Evolutionary conservation across 1,139 yeast species (phyloP).

Genomic region (Hyphopichia khmerensis): DNA sequence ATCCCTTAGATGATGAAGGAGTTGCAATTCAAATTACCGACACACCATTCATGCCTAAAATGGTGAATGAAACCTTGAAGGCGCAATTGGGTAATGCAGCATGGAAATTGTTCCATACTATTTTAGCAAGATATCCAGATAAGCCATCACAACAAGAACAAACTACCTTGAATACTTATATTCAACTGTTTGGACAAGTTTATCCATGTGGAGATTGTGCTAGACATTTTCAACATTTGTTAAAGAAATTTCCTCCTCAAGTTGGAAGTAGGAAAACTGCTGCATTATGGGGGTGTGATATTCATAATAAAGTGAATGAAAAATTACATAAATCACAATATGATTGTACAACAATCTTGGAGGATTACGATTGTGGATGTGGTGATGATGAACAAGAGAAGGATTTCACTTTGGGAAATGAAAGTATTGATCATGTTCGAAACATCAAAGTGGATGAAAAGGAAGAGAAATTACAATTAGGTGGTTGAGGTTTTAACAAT

Average conservation of each 20-base stretch:
- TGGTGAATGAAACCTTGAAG: constrained; percentile 62
- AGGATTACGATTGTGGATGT: constrained; percentile 96
- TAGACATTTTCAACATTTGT: constrained; percentile 72
- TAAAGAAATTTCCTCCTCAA: constrained; percentile 81
- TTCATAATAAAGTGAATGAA: constrained; percentile 86
- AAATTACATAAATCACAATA: constrained; percentile 67
- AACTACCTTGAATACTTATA: constrained; percentile 55
- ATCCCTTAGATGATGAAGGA: constrained; percentile 1
- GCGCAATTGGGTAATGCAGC: constrained; percentile 85
- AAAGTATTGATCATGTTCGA: constrained; percentile 39
- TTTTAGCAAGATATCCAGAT: constrained; percentile 88
- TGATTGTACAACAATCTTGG: constrained; percentile 81
- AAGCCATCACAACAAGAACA: constrained; percentile 65
- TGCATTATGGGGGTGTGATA: constrained; percentile 92
- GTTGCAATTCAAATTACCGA: constrained; percentile 26
- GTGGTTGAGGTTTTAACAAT: constrained; percentile 24
- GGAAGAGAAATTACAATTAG: constrained; percentile 36
- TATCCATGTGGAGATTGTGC: constrained; percentile 97
- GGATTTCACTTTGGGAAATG: constrained; percentile 37
- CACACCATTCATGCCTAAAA: constrained; percentile 80
- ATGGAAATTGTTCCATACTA: constrained; percentile 86
- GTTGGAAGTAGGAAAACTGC: constrained; percentile 74
- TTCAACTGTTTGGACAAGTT: constrained; percentile 66
- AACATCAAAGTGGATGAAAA: constrained; percentile 43
- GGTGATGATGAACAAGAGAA: constrained; percentile 64